These are phyloP conservation scores for Hirsutella minnesotensis DNA, from an alignment of 2,329 filamentous ascomycete species.

Conservation along the genomic window DNA sequence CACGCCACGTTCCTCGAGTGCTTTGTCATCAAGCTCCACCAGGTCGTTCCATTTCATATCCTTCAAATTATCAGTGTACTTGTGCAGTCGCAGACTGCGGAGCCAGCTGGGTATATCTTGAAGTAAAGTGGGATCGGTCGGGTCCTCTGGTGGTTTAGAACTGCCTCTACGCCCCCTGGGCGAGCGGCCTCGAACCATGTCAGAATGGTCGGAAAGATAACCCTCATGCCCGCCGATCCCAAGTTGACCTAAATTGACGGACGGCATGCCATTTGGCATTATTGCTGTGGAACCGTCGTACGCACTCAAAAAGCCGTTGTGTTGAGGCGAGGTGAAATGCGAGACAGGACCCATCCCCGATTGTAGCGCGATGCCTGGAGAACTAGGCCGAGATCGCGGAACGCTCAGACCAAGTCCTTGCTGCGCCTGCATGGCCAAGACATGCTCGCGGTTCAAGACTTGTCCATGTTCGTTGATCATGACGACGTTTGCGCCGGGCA, in stretches of 20 bases:
- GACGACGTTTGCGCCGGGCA: constrained; percentile 67
- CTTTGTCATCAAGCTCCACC: constrained; percentile 84
- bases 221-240: constrained; percentile 63
- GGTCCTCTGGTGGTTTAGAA: constrained; percentile 96
- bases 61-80: constrained; percentile 97
- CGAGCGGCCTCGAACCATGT: constrained; percentile 80
- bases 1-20: constrained; percentile 82
- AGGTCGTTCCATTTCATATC: constrained; percentile 95
- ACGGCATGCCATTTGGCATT: constrained; percentile 55
- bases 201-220: constrained; percentile 88
- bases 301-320: constrained; percentile 85
- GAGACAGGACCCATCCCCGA: constrained; percentile 48
- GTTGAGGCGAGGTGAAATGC: constrained; percentile 76
- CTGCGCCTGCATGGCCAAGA: constrained; percentile 68
- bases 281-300: constrained; percentile 70
- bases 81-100: constrained; percentile 86
- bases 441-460: constrained; percentile 71
- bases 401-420: constrained; percentile 47
- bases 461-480: constrained; percentile 95
- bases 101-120: constrained; percentile 96
- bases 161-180: constrained; percentile 85
- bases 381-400: constrained; percentile 76
- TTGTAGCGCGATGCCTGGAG: constrained; percentile 78
- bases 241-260: constrained; percentile 61
- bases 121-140: constrained; percentile 78